phyloP scores from a whole-genome alignment of 2,329 filamentous ascomycete species.

The Hortaea sp. region DNA sequence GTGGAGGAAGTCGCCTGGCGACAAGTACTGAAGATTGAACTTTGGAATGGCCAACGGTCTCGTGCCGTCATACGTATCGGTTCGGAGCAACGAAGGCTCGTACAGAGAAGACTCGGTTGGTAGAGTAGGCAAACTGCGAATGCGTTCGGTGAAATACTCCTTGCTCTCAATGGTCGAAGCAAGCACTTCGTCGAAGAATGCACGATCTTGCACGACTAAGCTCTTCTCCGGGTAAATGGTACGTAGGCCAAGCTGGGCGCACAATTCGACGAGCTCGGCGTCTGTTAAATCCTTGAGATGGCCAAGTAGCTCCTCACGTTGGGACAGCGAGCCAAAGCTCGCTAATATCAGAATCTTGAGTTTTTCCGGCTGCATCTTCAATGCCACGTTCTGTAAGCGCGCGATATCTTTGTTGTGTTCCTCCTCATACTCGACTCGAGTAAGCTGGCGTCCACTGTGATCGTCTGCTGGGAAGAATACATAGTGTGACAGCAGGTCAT shows the following conservation, averaged over 20 bases:
- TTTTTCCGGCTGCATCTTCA: slow-evolving; percentile 81
- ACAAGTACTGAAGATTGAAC: slow-evolving; percentile 89
- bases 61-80: slow-evolving; percentile 80
- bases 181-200: slow-evolving; percentile 61
- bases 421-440: slow-evolving; percentile 63
- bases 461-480: slow-evolving; percentile 85
- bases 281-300: slow-evolving; percentile 67
- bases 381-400: slow-evolving; percentile 65
- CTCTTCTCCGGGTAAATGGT: slow-evolving; percentile 67
- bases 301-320: slow-evolving; percentile 64
- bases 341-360: slow-evolving; percentile 83
- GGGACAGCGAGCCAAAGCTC: slow-evolving; percentile 82
- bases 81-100: slow-evolving; percentile 65
- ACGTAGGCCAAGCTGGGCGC: slow-evolving; percentile 62
- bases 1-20: slow-evolving; percentile 94
- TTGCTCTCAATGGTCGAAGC: slow-evolving; percentile 65
- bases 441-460: slow-evolving; percentile 70
- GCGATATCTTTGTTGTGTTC: slow-evolving; percentile 66
- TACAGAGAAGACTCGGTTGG: slow-evolving; percentile 79
- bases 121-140: slow-evolving; percentile 59
- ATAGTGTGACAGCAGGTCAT: slow-evolving; percentile 73
- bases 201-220: slow-evolving; percentile 52
- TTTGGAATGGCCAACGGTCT: slow-evolving; percentile 85
- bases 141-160: slow-evolving; percentile 71
- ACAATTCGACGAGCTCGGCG: slow-evolving; percentile 61